These are phyloP conservation scores for Rhizoctonia solani DNA, from an alignment of 1,284 basidiomycete genomes.

Conservation along the genomic window DNA sequence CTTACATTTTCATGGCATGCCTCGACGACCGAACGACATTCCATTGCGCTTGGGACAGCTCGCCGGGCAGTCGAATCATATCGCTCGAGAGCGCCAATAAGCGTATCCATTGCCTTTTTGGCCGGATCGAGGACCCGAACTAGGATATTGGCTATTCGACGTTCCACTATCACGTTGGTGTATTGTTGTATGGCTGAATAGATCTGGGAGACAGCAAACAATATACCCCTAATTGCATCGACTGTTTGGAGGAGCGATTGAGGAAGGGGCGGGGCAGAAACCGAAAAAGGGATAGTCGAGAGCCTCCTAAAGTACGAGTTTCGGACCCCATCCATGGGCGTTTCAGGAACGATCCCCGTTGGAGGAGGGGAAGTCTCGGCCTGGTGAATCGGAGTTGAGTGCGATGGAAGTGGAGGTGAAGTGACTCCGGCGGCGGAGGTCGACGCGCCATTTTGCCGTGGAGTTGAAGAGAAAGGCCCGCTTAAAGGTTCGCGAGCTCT, in stretches of 20 bases:
- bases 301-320: constrained; percentile 93
- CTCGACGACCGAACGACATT: constrained; percentile 82
- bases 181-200: constrained; percentile 91
- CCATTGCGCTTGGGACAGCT: constrained; percentile 64
- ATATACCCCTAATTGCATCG: constrained; percentile 87
- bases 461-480: constrained; percentile 52
- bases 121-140: constrained; percentile 86
- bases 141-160: constrained; percentile 75
- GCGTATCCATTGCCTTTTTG: constrained; percentile 75
- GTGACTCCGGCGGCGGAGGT: not conserved
- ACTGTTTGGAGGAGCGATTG: constrained; percentile 73
- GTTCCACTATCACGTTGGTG: constrained; percentile 84
- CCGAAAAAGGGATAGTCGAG: constrained; percentile 68
- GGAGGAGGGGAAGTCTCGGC: constrained; percentile 22
- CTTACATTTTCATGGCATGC: constrained; percentile 84
- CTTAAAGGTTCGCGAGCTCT: constrained; percentile 47
- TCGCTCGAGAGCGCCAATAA: constrained; percentile 89
- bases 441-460: constrained; percentile 48
- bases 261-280: constrained; percentile 73
- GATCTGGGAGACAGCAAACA: constrained; percentile 92
- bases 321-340: constrained; percentile 75
- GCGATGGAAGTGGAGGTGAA: constrained; percentile 3
- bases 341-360: constrained; percentile 43
- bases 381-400: not conserved
- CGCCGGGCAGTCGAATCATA: constrained; percentile 86